phyloP scores from a whole-genome alignment of 1,284 basidiomycete genomes.

The Volvariella surrecta region DNA sequence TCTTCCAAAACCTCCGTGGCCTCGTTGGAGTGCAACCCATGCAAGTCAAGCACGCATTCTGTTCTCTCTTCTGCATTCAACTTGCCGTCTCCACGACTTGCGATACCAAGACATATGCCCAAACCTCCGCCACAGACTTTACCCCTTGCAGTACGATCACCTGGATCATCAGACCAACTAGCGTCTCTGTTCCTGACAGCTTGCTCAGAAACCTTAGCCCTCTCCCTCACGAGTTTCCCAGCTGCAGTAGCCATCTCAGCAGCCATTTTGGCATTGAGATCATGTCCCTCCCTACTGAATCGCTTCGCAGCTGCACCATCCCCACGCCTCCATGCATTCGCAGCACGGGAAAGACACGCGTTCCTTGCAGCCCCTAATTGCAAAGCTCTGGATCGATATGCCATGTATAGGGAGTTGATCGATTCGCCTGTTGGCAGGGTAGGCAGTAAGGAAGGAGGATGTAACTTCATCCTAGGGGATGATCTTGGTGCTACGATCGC shows the following conservation, averaged over 20 bases:
- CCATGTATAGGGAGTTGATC: conserved; percentile 78
- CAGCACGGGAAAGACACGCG: conserved; percentile 89
- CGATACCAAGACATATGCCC: conserved; percentile 82
- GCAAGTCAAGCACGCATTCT: conserved; percentile 76
- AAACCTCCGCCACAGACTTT: conserved; percentile 74
- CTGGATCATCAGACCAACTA: conserved; percentile 77
- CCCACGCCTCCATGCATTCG: conserved; percentile 90
- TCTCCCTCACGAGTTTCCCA: conserved; percentile 70
- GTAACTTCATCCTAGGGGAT: conserved; percentile 78
- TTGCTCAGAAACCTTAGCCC: conserved; percentile 67
- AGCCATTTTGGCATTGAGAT: conserved; percentile 85
- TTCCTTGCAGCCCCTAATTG: conserved; percentile 91
- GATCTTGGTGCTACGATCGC: conserved; percentile 76
- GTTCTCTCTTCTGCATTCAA: conserved; percentile 74
- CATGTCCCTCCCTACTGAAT: conserved; percentile 89
- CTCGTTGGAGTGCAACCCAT: conserved; percentile 86
- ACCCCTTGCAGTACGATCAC: conserved; percentile 71
- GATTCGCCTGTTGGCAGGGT: conserved; percentile 80
- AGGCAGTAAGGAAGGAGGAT: conserved; percentile 77
- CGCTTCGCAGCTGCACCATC: conserved; percentile 93
- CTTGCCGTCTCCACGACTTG: conserved; percentile 49
- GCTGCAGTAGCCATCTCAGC: conserved; percentile 80
- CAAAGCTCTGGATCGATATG: conserved; percentile 78
- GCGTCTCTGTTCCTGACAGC: conserved; percentile 64
- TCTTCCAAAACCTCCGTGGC: conserved; percentile 87